Conservation (phyloP, 768 basidiomycete genomes). For the Fibroporia radiculosa region DNA sequence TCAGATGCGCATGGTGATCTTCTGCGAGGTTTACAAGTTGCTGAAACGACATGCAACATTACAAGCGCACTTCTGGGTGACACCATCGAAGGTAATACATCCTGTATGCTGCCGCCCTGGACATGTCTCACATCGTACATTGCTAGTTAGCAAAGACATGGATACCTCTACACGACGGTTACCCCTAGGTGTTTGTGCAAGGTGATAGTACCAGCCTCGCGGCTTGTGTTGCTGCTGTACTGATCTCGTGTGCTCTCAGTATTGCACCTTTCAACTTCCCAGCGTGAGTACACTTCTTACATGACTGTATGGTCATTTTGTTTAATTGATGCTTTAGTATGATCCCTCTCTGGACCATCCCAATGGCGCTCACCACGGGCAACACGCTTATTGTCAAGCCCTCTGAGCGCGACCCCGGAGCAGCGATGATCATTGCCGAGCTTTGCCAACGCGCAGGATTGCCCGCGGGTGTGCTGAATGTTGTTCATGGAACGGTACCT, state of each 20-base stretch:
- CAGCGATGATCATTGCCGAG: slow-evolving; percentile 97
- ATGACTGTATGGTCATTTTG: not conserved
- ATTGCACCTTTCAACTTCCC: slow-evolving; percentile 89
- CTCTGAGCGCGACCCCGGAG: slow-evolving; percentile 94
- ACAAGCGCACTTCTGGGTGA: slow-evolving; percentile 85
- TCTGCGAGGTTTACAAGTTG: slow-evolving; percentile 85
- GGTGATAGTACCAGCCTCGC: too few relatives aligned
- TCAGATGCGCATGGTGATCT: slow-evolving; percentile 93
- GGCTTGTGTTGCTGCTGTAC: too few relatives aligned
- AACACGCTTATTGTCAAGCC: slow-evolving; percentile 95
- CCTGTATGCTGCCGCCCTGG: too few relatives aligned
- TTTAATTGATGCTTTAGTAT: slow-evolving; percentile 40
- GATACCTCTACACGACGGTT: slow-evolving; percentile 82
- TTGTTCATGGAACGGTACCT: slow-evolving; percentile 84
- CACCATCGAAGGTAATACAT: slow-evolving; percentile 72
- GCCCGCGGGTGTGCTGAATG: slow-evolving; percentile 83
- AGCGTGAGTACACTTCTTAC: slow-evolving; percentile 42
- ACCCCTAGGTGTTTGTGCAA: slow-evolving; percentile 83
- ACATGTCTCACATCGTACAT: not conserved
- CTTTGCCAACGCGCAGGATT: slow-evolving; percentile 82
- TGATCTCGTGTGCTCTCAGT: too few relatives aligned
- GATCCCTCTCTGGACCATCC: slow-evolving; percentile 97
- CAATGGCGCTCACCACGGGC: slow-evolving; percentile 81
- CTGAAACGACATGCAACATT: slow-evolving; percentile 72
- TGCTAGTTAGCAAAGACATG: slow-evolving; percentile 86